Conservation (phyloP, 2,329 filamentous ascomycete genomes). For the Colletotrichum melonis region DNA sequence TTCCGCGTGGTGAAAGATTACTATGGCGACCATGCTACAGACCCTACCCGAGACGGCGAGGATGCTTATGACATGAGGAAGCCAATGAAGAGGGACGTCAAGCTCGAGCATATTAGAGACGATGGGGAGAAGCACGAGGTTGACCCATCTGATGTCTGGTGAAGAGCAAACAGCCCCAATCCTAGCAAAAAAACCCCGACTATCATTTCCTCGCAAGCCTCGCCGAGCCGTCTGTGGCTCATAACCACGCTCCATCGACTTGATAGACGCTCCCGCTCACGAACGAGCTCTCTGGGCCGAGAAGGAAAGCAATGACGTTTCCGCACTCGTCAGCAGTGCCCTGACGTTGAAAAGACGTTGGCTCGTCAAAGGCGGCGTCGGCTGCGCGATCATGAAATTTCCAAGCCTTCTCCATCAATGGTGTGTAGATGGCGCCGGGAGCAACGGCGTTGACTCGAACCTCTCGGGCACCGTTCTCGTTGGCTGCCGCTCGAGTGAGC, state of each 20-base stretch:
- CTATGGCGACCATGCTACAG: conserved; percentile 85
- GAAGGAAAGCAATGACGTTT: conserved; percentile 58
- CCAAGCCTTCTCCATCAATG: conserved; percentile 58
- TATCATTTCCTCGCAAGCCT: background rate
- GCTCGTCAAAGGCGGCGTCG: conserved; percentile 54
- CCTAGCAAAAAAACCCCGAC: background rate
- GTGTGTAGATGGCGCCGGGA: conserved; percentile 60
- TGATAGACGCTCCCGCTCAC: conserved; percentile 58
- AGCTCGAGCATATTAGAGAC: conserved; percentile 79
- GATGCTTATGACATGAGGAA: conserved; percentile 99
- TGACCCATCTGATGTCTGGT: conserved; percentile 88
- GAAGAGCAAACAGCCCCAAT: conserved; percentile 39
- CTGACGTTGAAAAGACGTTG: conserved; percentile 53
- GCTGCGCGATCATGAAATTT: conserved; percentile 45
- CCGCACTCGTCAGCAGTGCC: conserved; percentile 61
- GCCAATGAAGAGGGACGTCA: conserved; percentile 82
- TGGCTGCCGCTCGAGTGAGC: conserved; percentile 49
- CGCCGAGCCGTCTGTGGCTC: conserved; percentile 21
- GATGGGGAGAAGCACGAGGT: conserved; percentile 85
- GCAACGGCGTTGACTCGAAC: conserved; percentile 59
- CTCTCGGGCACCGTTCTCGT: conserved; percentile 54
- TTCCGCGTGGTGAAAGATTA: conserved; percentile 91
- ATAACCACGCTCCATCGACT: conserved; percentile 58
- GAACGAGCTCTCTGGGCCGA: conserved; percentile 59
- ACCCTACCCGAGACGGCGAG: conserved; percentile 73